Evolutionary conservation across 306 rosid genomes (phyloP), one percentile per base, ranked within the genome.

Genomic region (Mimosa bimucronata): DNA sequence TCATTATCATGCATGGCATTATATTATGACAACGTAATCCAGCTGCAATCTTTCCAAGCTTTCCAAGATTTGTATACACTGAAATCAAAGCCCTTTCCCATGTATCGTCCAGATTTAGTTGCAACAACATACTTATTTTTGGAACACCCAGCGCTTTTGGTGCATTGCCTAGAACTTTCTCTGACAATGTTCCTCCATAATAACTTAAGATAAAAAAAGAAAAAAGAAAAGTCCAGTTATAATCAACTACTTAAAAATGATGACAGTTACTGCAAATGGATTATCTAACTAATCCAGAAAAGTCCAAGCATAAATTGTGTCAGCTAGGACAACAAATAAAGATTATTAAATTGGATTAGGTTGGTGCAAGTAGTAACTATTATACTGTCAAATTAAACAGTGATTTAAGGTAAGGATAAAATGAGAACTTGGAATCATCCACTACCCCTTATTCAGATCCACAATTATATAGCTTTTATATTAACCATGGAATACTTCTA

Each of bases 1-100:
- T 94, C 98, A 81, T 92, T 92, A 52, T 94, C n/a, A n/a, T n/a
- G n/a, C 98, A 82, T 94, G 98, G 80, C 98, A 94, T 60, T 90
- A 97, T 40, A 94, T 84, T 78, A 94, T 90, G 86, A 92, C 98
- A 9, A 94, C 97, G 14, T 92, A 92, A 41, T 92, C 97, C 10
- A 94, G 86, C 87, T 92, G 95, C 85, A 94, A 86, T 60, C 98
- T 91, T 71, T 80, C 85, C 89, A 94, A 91, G 85, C 98, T 94
- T 89, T 94, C 98, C 95, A 15, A 94, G 76, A 85, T 97, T 92
- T 85, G 38, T 92, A 92, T 0, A 94, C 97, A 82, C 97, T 90
- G 80, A 94, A 94, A 87, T 94, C 94, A 52, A 92, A 94, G 5
- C 98, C 97, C 15, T 94, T 95, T 5, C 7, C 97, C 7, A 7